A percentile compares a stretch with the other conserved stretches of the same genome.
Evolutionary conservation across 2,329 filamentous ascomycete species (phyloP).

Genomic region (Dendrostoma leiphaemia): DNA sequence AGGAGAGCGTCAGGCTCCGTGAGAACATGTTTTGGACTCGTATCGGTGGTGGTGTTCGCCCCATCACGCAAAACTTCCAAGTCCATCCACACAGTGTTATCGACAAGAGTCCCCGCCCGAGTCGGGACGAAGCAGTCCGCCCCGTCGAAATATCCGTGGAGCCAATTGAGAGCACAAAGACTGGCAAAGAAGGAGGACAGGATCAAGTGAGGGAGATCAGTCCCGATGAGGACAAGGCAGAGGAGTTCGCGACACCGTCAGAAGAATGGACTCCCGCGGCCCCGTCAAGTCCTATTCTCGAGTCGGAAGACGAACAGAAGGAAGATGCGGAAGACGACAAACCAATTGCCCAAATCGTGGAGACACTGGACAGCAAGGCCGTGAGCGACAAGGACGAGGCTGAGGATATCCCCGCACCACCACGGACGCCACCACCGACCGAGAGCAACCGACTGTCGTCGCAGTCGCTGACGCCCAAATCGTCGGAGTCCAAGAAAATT

Average conservation of each 20-base stretch:
- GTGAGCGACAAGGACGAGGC: not conserved
- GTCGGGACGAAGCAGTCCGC: slow-evolving; percentile 18
- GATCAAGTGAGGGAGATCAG: not conserved
- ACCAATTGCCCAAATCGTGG: not conserved
- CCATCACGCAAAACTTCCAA: slow-evolving; percentile 40
- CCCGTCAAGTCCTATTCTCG: not conserved
- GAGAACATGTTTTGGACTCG: slow-evolving; percentile 98
- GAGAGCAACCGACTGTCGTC: slow-evolving; percentile 15
- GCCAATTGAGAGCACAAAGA: not conserved
- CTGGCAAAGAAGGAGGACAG: not conserved
- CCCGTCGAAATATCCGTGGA: not conserved
- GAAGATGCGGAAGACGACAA: not conserved
- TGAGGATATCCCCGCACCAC: slow-evolving; percentile 2
- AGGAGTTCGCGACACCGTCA: slow-evolving; percentile 14
- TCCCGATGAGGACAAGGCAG: not conserved
- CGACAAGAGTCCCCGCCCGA: slow-evolving; percentile 24
- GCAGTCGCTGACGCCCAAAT: slow-evolving; percentile 17
- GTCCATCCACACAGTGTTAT: slow-evolving; percentile 22
- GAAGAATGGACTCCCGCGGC: slow-evolving; percentile 1
- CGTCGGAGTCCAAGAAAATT: slow-evolving; percentile 3
- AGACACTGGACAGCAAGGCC: not conserved
- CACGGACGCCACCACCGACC: slow-evolving; percentile 14
- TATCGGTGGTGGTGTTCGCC: slow-evolving; percentile 87
- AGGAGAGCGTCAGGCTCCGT: slow-evolving; percentile 83
- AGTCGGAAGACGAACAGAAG: not conserved